Evolutionary conservation across 345 rosid genomes (phyloP).

Genomic region (Corchorus capsularis): DNA sequence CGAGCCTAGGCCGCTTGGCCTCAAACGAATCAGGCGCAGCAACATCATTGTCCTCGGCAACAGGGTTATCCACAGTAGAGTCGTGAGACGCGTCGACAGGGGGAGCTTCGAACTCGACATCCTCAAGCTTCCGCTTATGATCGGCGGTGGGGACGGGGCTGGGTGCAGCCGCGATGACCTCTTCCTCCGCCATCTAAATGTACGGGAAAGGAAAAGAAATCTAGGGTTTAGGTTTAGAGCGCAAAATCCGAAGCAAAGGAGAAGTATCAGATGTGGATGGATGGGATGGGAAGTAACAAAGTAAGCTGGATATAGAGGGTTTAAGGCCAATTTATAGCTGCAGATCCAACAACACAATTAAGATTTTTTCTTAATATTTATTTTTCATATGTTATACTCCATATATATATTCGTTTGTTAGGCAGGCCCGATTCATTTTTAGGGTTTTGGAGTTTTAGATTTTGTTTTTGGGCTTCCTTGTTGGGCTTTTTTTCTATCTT

Average conservation of each 20-base stretch:
- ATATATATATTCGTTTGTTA: no score
- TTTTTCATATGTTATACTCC: no score
- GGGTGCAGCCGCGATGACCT: slow-evolving; percentile 37
- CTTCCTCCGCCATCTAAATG: slow-evolving; percentile 64
- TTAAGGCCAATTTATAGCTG: not conserved
- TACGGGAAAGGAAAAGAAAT: not conserved
- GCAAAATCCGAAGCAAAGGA: not conserved
- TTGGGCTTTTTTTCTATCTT: no score
- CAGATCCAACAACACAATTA: no score
- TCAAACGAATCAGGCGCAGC: slow-evolving; percentile 39
- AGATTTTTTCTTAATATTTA: no score
- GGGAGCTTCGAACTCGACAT: slow-evolving; percentile 41
- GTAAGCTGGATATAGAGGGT: not conserved
- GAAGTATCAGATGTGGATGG: not conserved
- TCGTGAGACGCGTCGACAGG: slow-evolving; percentile 2
- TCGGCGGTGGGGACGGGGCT: slow-evolving; percentile 39
- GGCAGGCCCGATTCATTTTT: no score
- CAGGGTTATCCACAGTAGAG: slow-evolving; percentile 16
- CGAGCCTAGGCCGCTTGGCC: slow-evolving; percentile 56
- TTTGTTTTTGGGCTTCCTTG: no score
- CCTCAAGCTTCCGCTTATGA: slow-evolving; percentile 79
- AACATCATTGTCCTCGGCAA: slow-evolving; percentile 28
- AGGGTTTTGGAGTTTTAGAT: no score
- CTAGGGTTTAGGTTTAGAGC: slow-evolving; percentile 24
- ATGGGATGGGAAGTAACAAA: not conserved